Evolutionary conservation across 208 protist genomes (phyloP).

Genomic region (Angomonas ambiguus): DNA sequence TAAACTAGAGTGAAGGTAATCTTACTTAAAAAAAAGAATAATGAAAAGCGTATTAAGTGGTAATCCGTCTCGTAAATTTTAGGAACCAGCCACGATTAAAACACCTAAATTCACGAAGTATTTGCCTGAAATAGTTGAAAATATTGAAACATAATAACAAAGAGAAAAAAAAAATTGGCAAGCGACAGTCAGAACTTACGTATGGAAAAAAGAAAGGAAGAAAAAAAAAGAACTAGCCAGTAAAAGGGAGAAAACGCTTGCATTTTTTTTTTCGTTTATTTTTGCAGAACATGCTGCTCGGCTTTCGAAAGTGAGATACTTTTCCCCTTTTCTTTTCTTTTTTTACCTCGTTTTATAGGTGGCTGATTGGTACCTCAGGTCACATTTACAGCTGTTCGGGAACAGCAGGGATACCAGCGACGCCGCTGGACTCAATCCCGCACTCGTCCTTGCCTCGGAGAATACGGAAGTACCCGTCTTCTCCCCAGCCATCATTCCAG

Average conservation of each 20-base stretch:
- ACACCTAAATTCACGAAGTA: background rate
- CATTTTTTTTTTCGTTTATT: background rate
- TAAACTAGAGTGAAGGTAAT: background rate
- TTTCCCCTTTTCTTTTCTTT: too few relatives aligned
- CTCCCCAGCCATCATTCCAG: constrained; percentile 87
- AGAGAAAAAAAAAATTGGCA: constrained; percentile 4
- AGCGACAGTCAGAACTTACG: background rate
- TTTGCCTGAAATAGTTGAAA: background rate
- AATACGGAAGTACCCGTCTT: constrained; percentile 85
- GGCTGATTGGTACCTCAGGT: background rate
- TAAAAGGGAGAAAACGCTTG: background rate
- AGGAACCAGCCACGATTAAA: too few relatives aligned
- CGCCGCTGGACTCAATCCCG: constrained; percentile 64
- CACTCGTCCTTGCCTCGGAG: constrained; percentile 71
- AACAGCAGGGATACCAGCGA: constrained; percentile 31
- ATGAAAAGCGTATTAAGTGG: constrained; percentile 8
- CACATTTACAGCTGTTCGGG: constrained; percentile 1
- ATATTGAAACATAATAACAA: background rate
- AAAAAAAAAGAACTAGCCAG: constrained; percentile 2
- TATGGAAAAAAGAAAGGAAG: constrained; percentile 8
- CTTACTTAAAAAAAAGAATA: constrained; percentile 11
- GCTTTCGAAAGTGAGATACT: too few relatives aligned
- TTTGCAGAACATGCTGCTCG: background rate
- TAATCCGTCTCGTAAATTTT: too few relatives aligned
- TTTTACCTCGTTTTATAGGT: background rate